phyloP scores from a whole-genome alignment of 2,329 filamentous ascomycete genomes.

The Penicillium decumbens region DNA sequence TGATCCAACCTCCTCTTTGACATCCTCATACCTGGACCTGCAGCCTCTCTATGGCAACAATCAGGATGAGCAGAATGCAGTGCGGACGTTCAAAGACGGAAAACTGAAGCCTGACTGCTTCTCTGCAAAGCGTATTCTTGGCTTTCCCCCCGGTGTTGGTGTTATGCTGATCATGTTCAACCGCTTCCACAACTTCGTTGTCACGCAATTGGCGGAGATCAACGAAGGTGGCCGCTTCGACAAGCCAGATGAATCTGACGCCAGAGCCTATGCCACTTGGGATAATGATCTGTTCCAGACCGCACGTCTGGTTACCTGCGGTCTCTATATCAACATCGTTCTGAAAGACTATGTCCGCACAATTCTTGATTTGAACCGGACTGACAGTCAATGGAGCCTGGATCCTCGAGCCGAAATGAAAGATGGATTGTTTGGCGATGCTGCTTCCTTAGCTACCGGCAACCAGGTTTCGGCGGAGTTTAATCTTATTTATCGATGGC shows the following conservation, averaged over 20 bases:
- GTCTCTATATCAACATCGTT: constrained; percentile 55
- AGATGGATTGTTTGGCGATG: constrained; percentile 42
- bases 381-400: constrained; percentile 57
- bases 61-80: constrained; percentile 56
- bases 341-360: constrained; percentile 58
- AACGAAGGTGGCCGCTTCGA: constrained; percentile 66
- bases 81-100: constrained; percentile 62
- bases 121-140: constrained; percentile 59
- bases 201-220: constrained; percentile 58
- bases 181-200: constrained; percentile 66
- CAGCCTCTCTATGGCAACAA: constrained; percentile 68
- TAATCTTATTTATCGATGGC: constrained; percentile 64
- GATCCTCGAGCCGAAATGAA: constrained; percentile 59
- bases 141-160: constrained; percentile 65
- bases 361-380: constrained; percentile 57
- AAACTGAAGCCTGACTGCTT: constrained; percentile 68
- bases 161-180: constrained; percentile 65
- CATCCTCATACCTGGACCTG: constrained; percentile 71
- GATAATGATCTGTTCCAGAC: constrained; percentile 51
- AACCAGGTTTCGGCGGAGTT: constrained; percentile 67
- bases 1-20: constrained; percentile 61
- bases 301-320: constrained; percentile 51
- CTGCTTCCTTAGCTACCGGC: constrained; percentile 53
- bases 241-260: constrained; percentile 43
- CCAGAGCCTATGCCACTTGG: constrained; percentile 35